These are phyloP conservation scores for Chlorella vulgaris DNA, from an alignment of 139 green algal species.

Conservation along the genomic window DNA sequence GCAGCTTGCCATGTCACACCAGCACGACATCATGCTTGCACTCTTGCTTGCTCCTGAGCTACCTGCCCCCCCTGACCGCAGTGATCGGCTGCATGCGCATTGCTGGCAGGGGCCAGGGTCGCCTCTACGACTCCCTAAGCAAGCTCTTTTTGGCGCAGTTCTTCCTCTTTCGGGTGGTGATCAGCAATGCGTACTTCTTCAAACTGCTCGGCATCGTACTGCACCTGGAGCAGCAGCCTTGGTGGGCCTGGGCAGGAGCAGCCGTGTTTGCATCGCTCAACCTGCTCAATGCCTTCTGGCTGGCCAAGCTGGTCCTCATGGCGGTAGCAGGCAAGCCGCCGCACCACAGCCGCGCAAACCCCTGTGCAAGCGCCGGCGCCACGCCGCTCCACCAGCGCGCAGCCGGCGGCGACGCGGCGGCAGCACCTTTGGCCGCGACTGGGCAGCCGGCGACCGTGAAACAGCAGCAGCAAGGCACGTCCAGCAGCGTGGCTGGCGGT, in stretches of 20 bases:
- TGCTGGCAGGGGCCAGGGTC: background rate
- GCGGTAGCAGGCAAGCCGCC: background rate
- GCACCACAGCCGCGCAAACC: too few relatives aligned
- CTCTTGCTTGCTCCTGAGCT: background rate
- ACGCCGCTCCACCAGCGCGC: too few relatives aligned
- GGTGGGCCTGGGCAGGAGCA: conserved; percentile 36
- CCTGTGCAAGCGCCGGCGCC: too few relatives aligned
- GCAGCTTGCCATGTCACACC: background rate
- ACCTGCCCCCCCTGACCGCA: too few relatives aligned
- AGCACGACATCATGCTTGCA: too few relatives aligned
- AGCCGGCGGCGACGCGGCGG: too few relatives aligned
- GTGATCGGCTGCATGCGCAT: conserved; percentile 47
- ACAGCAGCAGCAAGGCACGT: too few relatives aligned
- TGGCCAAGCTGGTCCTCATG: conserved; percentile 18
- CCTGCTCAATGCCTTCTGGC: conserved; percentile 29
- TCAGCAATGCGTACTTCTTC: conserved; percentile 25
- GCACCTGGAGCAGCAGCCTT: conserved; percentile 1
- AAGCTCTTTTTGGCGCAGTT: conserved; percentile 40
- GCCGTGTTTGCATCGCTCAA: conserved; percentile 18
- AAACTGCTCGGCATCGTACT: conserved; percentile 11
- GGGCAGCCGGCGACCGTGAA: too few relatives aligned
- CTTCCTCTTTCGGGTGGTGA: conserved; percentile 45
- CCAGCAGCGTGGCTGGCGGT: too few relatives aligned
- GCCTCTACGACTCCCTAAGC: conserved; percentile 19
- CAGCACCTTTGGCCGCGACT: too few relatives aligned